Base-by-base conservation (phyloP, 176 grass and related monocot genomes). In the Guadua angustifolia region DNA sequence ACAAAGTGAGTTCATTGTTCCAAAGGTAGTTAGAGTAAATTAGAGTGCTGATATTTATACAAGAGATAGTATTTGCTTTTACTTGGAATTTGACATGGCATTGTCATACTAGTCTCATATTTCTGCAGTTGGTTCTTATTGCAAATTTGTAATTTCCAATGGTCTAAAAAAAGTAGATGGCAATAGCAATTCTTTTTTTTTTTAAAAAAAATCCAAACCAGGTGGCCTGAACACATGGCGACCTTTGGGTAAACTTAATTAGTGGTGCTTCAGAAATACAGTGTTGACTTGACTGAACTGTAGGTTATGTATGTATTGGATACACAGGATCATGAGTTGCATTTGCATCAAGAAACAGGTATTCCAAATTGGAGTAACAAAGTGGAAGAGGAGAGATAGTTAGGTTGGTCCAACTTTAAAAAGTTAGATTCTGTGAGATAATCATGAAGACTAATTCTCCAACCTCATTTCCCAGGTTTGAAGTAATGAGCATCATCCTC, bases 371-470 rank as follows among this genome's bases (percentile, higher is more conserved):
- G 6, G 36, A 69, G 24, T 36, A 61, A 47, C 35, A 83, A 50
- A 38, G 64, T 29, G 39, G 29, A n/a, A 40, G 66, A 5, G n/a
- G 21, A 50, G 3, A 32, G 43, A 79, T 52, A 70, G 43, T 79
- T 52, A 72, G 75, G 75, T 10, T 64, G 66, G 75, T 64, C 84
- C 66, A 79, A 26, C 75, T 86, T 86, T 79, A 45, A 6, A 42
- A 79, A 86, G 17, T 66, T 42, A 79, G 75, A 86, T 79, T 72
- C 75, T 39, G 29, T 79, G 66, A 82, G 71, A 81, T 81, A 62
- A 77, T 42, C 29, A 84, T 79, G 57, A 29, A 88, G 46, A 57
- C 36, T 38, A 83, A 82, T 70, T 46, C 59, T 71, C 52, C 67
- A 73, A 35, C 36, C n/a, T 26, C 75, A 74, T 79, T 67, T 74